Conservation (phyloP, 768 basidiomycete genomes). For the Boletus barrowsii region DNA sequence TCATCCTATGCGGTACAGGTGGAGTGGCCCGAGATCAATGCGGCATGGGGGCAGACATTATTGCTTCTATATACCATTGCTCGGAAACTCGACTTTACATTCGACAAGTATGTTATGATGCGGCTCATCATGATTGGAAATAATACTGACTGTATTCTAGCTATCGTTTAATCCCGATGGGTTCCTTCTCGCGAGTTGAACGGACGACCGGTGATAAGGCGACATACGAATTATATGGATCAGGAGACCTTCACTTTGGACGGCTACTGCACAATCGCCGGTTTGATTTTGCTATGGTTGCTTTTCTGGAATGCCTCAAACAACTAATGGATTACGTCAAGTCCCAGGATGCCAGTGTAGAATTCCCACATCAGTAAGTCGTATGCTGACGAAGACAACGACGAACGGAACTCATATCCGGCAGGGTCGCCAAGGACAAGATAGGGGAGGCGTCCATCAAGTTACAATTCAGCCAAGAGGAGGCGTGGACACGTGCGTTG, state of each 20-base stretch:
- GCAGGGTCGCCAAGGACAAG: conserved; percentile 86
- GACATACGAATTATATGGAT: conserved; percentile 90
- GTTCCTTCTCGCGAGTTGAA: conserved; percentile 92
- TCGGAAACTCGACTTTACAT: conserved; percentile 85
- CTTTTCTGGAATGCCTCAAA: conserved; percentile 91
- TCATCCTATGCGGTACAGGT: conserved; percentile 49
- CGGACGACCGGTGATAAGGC: conserved; percentile 77
- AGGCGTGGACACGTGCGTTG: conserved; percentile 91
- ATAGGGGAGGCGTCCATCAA: conserved; percentile 96
- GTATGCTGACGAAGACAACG: not conserved
- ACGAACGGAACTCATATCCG: not conserved
- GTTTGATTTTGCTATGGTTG: conserved; percentile 95
- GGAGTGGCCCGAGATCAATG: conserved; percentile 98
- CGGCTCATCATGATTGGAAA: not conserved
- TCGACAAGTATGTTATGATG: conserved; percentile 62
- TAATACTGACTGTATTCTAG: conserved; percentile 38
- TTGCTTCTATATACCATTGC: conserved; percentile 88
- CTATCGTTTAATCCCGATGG: conserved; percentile 89
- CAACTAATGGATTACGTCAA: conserved; percentile 87
- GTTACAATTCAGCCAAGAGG: conserved; percentile 92
- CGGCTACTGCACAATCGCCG: conserved; percentile 90
- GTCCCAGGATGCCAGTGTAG: conserved; percentile 64
- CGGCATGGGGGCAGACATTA: conserved; percentile 97
- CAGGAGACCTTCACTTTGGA: conserved; percentile 86
- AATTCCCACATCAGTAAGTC: conserved; percentile 86